Evolutionary conservation across 23 red algal genomes (phyloP), one percentile per base, ranked within the genome.

Genomic region (Cyanidioschyzon merolae): DNA sequence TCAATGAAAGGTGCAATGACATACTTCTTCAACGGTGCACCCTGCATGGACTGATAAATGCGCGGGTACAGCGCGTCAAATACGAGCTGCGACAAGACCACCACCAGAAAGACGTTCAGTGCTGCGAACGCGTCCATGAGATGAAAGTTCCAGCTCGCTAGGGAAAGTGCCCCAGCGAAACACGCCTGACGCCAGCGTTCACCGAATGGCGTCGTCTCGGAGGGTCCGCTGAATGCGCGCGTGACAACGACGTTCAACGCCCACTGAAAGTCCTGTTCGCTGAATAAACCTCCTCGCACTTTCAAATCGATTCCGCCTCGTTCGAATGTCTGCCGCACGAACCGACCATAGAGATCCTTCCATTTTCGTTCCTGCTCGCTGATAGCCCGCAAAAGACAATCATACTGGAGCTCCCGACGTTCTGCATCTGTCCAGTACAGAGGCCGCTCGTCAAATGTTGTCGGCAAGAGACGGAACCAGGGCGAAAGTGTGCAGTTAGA

Each of bases 41-140:
- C 86, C 37, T 81, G 75, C 3, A 89, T 59, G 18, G 75, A 21
- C 16, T 76, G 75, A 3, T 80, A 59, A 41, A 95, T 85, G 78
- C 76, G 83, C 17, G 90, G 90, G 0, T 79, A 86, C 2, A 95
- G 34, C 38, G 89, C 18, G 57, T 95, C 90, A 51, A 83, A 95
- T 34, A 71, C 41, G 18, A 79, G 38, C 12, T 89, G 67, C 1
- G 90, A 68, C 38, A 89, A 82, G 12, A 86, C 39, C 2, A 86
- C 85, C 32, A 80, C 82, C 57, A 83, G 50, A 54, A 76, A 83
- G 0, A 82, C 90, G 59, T 77, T 67, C 31, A 39, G 26, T 3
- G 45, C 77, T 1, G 36, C 1, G 75, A 26, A 27, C 34, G 0
- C 40, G 34, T 32, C n/a, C 40, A 79, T 21, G 38, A 2, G 29